Percentiles rank a stretch among this genome's conserved stretches.
Conservation (phyloP, 2,329 filamentous ascomycete genomes). For the Pseudocercospora pini-densiflorae region DNA sequence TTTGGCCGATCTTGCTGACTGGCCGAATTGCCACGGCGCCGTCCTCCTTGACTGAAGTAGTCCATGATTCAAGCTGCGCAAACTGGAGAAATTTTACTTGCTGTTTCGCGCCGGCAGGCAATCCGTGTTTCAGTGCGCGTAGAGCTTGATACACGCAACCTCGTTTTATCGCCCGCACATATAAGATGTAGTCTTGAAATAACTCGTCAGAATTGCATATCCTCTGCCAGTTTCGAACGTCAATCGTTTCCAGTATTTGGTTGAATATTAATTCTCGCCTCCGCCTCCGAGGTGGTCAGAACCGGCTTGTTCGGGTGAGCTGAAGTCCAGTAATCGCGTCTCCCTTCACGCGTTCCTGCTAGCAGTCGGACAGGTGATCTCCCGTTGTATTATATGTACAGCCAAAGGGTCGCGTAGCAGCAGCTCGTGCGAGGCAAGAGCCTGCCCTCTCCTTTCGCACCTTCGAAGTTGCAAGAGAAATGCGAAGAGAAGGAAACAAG, state of each 20-base stretch:
- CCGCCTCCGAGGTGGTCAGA: slow-evolving; percentile 2
- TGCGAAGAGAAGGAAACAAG: not conserved
- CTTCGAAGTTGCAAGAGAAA: not conserved
- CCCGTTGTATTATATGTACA: not conserved
- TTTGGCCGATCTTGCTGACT: slow-evolving; percentile 25
- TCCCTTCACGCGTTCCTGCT: not conserved
- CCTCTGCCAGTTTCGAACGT: not conserved
- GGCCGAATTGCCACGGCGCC: slow-evolving; percentile 23
- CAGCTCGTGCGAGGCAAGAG: not conserved
- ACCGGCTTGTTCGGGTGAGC: not conserved
- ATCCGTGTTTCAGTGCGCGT: slow-evolving; percentile 1
- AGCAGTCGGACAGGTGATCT: not conserved
- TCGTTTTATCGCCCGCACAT: not conserved
- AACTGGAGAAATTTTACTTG: not conserved
- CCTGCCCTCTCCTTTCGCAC: not conserved
- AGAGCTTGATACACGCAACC: not conserved
- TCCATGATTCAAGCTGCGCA: slow-evolving; percentile 28
- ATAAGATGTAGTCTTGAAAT: not conserved
- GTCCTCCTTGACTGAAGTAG: slow-evolving; percentile 32
- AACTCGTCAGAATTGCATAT: not conserved
- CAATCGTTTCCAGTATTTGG: not conserved
- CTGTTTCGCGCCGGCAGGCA: not conserved
- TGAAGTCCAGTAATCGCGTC: not conserved
- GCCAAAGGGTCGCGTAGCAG: not conserved
- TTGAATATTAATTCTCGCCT: slow-evolving; percentile 1